phyloP scores from a whole-genome alignment of 2,329 filamentous ascomycete genomes.

The Botryotinia globosa region DNA sequence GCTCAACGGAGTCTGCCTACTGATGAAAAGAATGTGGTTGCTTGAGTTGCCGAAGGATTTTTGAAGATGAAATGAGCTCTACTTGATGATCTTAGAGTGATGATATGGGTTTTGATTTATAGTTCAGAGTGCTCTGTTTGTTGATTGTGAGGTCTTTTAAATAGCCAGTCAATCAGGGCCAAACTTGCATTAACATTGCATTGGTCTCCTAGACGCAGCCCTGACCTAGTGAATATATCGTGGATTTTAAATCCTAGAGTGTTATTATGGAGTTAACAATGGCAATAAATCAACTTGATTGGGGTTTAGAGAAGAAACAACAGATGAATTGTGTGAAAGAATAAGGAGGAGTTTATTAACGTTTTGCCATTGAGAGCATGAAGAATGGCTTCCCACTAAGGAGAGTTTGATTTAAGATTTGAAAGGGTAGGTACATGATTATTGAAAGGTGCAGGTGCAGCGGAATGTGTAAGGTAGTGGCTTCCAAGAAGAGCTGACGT shows the following conservation, averaged over 20 bases:
- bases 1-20: neutral
- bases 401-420: neutral
- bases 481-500: slow-evolving; percentile 12
- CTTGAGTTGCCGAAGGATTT: neutral
- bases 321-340: neutral
- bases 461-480: slow-evolving; percentile 9
- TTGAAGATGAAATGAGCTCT: neutral
- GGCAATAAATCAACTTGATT: neutral
- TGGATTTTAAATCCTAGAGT: neutral
- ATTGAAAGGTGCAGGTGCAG: slow-evolving; percentile 8
- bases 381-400: neutral
- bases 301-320: neutral
- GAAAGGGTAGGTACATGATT: neutral
- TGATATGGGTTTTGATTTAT: neutral
- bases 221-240: neutral
- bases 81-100: neutral
- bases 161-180: neutral
- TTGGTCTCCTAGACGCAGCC: neutral
- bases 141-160: neutral
- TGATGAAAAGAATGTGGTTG: neutral
- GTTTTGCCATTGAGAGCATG: neutral
- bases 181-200: neutral
- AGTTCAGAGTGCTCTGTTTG: neutral
- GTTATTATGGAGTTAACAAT: neutral
- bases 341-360: neutral